Evolutionary conservation across 257 asterid genomes (phyloP), one percentile per base, ranked within the genome.

Genomic region (Phtheirospermum japonicum): DNA sequence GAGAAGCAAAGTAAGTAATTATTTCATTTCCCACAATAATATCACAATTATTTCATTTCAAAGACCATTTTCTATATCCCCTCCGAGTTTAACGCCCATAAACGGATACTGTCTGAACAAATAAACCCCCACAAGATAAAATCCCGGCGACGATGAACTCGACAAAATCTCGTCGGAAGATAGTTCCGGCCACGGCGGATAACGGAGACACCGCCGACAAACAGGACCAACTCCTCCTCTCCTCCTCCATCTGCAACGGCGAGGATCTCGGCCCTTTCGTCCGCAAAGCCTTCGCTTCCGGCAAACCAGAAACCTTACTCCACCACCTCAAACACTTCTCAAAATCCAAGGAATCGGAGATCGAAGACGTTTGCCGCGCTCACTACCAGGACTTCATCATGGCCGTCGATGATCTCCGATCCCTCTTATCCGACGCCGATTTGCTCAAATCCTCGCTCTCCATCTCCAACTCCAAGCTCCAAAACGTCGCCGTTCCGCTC

Each of bases 331-430:
- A 84, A 17, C 82, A 80, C 76, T 89, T 92, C 75, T 13, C 91
- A 9, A 84, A 86, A 77, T 85, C 93, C 37, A 92, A 92, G 70
- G 96, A 92, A 53, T 76, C 87, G 5, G 99, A 92, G 85, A 92
- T 92, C 83, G 96, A 92, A 73, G 97, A 86, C 9, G 95, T 92
- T 0, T 92, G 99, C 68, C 88, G 95, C 66, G 89, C 89, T 52
- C 99, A 92, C 88, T 92, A 92, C 67, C 90, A 92, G 32, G 99
- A 92, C 84, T 92, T 92, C 78, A 92, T 92, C 79, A 79, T 79
- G 61, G 97, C 99, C 43, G 99, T 92, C 8, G 97, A 92, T 60
- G 99, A 92, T 60, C 97, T 92, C 77, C 95, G 95, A 72, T 86
- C 97, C 31, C 97, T 92, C 23, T 78, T 92, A 45, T 85, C 97